These are phyloP conservation scores for Rosa lucieae DNA, from an alignment of 306 rosid species.

Conservation along the genomic window DNA sequence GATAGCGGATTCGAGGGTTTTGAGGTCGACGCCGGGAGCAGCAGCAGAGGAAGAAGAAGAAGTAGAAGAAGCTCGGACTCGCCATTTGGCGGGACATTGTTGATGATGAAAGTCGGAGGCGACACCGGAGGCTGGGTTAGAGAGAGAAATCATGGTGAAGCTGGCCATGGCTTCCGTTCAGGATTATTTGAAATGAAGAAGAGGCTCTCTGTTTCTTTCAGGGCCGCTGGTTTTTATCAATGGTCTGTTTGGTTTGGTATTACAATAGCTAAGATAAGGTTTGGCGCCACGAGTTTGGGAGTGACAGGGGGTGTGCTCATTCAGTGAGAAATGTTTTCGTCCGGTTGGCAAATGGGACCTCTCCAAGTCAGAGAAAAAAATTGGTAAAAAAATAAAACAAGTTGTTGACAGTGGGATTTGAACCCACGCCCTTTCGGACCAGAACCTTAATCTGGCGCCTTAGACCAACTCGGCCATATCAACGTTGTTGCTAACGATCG, in stretches of 20 bases:
- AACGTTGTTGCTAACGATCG: neutral
- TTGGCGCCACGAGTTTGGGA: slow-evolving; percentile 23
- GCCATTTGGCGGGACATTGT: slow-evolving; percentile 21
- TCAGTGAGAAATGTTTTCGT: too few species aligned
- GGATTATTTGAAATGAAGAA: neutral
- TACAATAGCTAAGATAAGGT: slow-evolving; percentile 15
- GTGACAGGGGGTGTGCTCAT: too few species aligned
- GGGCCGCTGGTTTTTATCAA: neutral
- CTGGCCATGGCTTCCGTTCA: neutral
- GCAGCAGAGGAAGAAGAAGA: slow-evolving; percentile 49
- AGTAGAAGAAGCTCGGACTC: slow-evolving; percentile 59
- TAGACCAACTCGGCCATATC: slow-evolving; percentile 37
- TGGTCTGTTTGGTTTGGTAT: neutral
- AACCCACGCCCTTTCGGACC: slow-evolving; percentile 41
- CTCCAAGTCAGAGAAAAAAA: neutral
- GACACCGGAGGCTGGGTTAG: slow-evolving; percentile 9
- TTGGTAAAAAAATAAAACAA: too few species aligned
- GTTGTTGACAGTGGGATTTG: slow-evolving; percentile 50
- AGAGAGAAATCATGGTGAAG: slow-evolving; percentile 28
- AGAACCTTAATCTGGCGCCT: slow-evolving; percentile 39
- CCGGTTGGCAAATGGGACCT: neutral
- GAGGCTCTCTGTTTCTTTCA: neutral
- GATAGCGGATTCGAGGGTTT: slow-evolving; percentile 72
- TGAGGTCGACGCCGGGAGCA: slow-evolving; percentile 75
- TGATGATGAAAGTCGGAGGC: neutral